Conservation (phyloP, 179 eudicot species). For the Drosera spatulata region DNA sequence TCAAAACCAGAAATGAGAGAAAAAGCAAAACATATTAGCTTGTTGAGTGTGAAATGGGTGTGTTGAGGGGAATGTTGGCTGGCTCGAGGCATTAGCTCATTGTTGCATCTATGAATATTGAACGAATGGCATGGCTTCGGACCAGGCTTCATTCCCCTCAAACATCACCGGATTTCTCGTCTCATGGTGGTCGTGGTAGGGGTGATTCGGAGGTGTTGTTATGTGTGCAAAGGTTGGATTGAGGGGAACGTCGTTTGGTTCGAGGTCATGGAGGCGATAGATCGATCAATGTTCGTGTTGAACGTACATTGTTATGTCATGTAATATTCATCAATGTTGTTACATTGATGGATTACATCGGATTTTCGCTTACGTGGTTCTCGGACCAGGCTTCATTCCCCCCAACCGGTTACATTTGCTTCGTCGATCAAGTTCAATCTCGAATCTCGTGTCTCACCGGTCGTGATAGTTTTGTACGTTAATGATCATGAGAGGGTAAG, state of each 20-base stretch:
- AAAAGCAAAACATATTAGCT: too few species aligned
- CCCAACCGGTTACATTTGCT: constrained; percentile 14
- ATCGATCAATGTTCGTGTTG: constrained; percentile 6
- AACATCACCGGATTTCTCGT: background rate
- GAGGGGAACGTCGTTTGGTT: constrained; percentile 62
- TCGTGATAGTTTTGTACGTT: too few species aligned
- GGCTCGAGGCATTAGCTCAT: constrained; percentile 37
- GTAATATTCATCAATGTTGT: too few species aligned
- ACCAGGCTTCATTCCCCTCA: constrained; percentile 72
- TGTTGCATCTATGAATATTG: background rate
- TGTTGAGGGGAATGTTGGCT: constrained; percentile 69
- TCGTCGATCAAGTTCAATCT: too few species aligned
- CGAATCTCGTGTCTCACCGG: too few species aligned
- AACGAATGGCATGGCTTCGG: constrained; percentile 19
- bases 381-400: constrained; percentile 66
- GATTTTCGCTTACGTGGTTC: constrained; percentile 7
- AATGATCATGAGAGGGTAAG: too few species aligned
- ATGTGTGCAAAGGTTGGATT: constrained; percentile 17
- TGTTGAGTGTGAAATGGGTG: too few species aligned
- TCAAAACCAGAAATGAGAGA: too few species aligned
- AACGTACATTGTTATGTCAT: too few species aligned
- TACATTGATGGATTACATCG: too few species aligned
- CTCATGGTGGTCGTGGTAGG: too few species aligned
- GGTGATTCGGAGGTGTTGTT: background rate
- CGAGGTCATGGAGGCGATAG: constrained; percentile 13